Conservation (phyloP, 2,329 filamentous ascomycete species). For the Cordyceps sp. region DNA sequence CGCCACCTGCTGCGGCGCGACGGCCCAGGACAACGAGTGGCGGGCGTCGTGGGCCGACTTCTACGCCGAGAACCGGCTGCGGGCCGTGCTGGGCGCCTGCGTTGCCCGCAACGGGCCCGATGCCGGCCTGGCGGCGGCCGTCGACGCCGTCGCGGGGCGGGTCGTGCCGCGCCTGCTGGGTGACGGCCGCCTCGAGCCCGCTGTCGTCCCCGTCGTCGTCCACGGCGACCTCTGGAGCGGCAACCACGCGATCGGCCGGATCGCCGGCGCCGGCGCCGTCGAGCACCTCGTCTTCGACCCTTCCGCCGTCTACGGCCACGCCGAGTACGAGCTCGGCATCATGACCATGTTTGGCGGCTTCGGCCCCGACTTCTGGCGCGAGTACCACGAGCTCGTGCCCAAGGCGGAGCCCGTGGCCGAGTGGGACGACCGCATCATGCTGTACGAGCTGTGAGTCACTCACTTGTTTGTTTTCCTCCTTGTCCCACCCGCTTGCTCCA, state of each 20-base stretch:
- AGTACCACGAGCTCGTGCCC: conserved; percentile 60
- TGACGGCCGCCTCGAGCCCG: conserved; percentile 40
- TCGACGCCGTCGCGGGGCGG: conserved; percentile 43
- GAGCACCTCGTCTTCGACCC: conserved; percentile 77
- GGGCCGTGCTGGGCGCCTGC: conserved; percentile 42
- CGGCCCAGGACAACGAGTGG: conserved; percentile 64
- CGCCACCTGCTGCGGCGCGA: conserved; percentile 73
- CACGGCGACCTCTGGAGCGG: conserved; percentile 94
- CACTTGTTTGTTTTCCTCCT: no score
- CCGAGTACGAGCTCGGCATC: conserved; percentile 81
- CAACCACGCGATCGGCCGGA: conserved; percentile 53
- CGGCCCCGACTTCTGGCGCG: conserved; percentile 49
- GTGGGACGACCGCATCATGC: conserved; percentile 63
- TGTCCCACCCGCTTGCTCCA: no score
- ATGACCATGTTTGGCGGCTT: conserved; percentile 97
- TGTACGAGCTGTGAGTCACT: conserved; percentile 79
- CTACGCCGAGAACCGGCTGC: conserved; percentile 60
- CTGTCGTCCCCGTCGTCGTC: conserved; percentile 60
- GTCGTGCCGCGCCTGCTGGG: conserved; percentile 68
- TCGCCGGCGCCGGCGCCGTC: conserved; percentile 33
- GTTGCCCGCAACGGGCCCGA: conserved; percentile 49
- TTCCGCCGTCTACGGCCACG: conserved; percentile 67
- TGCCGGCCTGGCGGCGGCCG: conserved; percentile 38
- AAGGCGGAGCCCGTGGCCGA: conserved; percentile 69
- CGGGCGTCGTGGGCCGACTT: conserved; percentile 67